phyloP scores from a whole-genome alignment of 805 yeast genomes.

The Yarrowia bubula region DNA sequence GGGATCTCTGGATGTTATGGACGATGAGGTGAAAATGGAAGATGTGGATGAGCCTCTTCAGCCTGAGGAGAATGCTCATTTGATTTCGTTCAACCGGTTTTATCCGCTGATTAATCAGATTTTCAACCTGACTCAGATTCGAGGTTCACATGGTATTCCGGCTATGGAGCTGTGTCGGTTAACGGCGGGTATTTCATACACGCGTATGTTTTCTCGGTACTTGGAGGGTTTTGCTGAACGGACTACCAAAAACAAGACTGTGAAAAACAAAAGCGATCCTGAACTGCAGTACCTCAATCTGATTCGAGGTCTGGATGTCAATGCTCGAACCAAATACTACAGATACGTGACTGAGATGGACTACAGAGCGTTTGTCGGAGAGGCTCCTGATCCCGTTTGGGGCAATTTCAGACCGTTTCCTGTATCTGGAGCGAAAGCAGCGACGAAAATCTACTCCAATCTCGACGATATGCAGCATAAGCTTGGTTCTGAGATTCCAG shows the following conservation, averaged over 20 bases:
- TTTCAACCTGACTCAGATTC: slow-evolving; percentile 46
- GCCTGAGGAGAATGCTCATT: not conserved
- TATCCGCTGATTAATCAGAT: slow-evolving; percentile 68
- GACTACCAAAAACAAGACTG: slow-evolving; percentile 33
- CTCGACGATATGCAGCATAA: slow-evolving; percentile 2
- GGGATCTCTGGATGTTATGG: slow-evolving; percentile 31
- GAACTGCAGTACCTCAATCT: slow-evolving; percentile 43
- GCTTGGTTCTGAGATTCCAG: slow-evolving; percentile 18
- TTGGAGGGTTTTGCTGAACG: slow-evolving; percentile 51
- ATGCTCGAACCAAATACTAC: slow-evolving; percentile 71
- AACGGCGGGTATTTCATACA: slow-evolving; percentile 56
- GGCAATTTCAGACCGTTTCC: slow-evolving; percentile 34
- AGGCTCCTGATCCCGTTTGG: slow-evolving; percentile 35
- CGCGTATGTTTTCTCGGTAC: slow-evolving; percentile 51
- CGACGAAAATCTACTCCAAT: not conserved
- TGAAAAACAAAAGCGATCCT: slow-evolving; percentile 36
- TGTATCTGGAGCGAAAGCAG: not conserved
- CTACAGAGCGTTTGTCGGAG: slow-evolving; percentile 40
- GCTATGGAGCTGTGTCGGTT: slow-evolving; percentile 52
- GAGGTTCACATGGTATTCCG: slow-evolving; percentile 54
- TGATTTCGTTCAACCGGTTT: slow-evolving; percentile 46
- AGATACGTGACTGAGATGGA: slow-evolving; percentile 55
- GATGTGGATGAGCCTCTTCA: slow-evolving; percentile 19
- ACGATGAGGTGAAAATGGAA: slow-evolving; percentile 26
- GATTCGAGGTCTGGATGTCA: slow-evolving; percentile 64